A percentile compares a stretch with the other conserved stretches of the same genome.
phyloP scores from a whole-genome alignment of 2,329 filamentous ascomycete genomes.

The Trichoderma guizhouense region DNA sequence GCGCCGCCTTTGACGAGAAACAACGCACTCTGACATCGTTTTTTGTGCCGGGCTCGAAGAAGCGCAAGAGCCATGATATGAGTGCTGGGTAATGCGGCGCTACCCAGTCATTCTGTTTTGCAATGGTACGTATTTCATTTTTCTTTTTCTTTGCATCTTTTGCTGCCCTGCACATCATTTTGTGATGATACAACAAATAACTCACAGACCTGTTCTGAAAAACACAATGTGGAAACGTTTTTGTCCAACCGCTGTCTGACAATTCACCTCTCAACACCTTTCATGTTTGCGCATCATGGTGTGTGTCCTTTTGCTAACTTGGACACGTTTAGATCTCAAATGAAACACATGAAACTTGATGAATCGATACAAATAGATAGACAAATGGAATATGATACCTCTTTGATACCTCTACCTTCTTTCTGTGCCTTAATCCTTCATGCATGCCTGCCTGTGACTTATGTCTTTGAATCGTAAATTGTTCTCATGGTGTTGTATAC shows the following conservation, averaged over 20 bases:
- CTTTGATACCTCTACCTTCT: not conserved
- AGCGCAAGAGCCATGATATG: slow-evolving; percentile 1
- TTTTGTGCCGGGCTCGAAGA: slow-evolving; percentile 45
- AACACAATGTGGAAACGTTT: slow-evolving; percentile 61
- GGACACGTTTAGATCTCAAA: not conserved
- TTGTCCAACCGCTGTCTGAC: slow-evolving; percentile 82
- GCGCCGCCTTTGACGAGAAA: slow-evolving; percentile 67
- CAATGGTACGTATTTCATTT: slow-evolving; percentile 39
- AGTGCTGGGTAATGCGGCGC: not conserved
- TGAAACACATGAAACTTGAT: not conserved
- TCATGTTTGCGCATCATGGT: not conserved
- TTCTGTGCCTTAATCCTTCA: not conserved
- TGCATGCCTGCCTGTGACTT: not conserved
- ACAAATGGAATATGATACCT: slow-evolving; percentile 5
- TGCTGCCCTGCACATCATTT: slow-evolving; percentile 23
- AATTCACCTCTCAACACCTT: not conserved
- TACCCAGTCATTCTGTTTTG: not conserved
- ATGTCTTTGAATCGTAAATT: not conserved
- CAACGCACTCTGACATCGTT: slow-evolving; percentile 77
- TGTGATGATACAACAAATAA: slow-evolving; percentile 65
- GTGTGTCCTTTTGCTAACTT: slow-evolving; percentile 6
- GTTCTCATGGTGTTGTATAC: not conserved
- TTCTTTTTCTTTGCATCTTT: slow-evolving; percentile 16
- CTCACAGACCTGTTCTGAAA: slow-evolving; percentile 87
- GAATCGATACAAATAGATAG: not conserved